Evolutionary conservation across 2,329 filamentous ascomycete species (phyloP), one percentile per base, ranked within the genome.

Genomic region (Arthroderma uncinatum): DNA sequence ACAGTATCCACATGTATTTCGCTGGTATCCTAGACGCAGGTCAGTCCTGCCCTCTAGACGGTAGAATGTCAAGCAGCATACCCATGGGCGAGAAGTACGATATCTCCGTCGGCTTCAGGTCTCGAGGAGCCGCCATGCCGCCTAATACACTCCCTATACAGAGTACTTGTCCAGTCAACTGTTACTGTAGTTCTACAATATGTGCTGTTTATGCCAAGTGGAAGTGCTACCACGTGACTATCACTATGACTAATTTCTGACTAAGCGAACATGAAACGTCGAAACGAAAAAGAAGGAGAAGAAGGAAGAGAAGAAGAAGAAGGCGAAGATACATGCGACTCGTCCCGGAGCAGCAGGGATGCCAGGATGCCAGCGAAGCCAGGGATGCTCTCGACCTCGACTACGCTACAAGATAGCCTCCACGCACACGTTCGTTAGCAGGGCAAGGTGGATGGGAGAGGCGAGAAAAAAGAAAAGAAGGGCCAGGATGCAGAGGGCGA

Each of bases 1-100:
- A 67, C 75, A 78, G 65, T 78, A 78, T 56, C 75, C 75, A 63
- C 75, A 77, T 12, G 69, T 69, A 59, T 73, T 75, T 54, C 71
- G 70, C 63, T 76, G 74, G 64, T 77, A 77, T 58, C 74, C 74
- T 76, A 25, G 19, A 21, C 28, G 23, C 40, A 25, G 12, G 14
- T 19, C 16, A 40, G 37, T 40, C n/a, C 19, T 12, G 37, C 12
- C 34, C 9, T 14, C 12, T 10, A 10, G 34, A 7, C 8, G 5
- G 3, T 7, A 36, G 9, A 12, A 5, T 33, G 6, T 33, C 34
- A 7, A 19, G 19, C 2, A 23, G 34, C 10, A 19, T 57, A 54
- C 50, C 39, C 33, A 56, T 56, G 14, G 54, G 40, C 28, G 40
- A 52, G 42, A 56, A 56, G 44, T 50, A 50, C 9, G 44, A 50